Evolutionary conservation across 2,329 filamentous ascomycete genomes (phyloP), one percentile per base, ranked within the genome.

Genomic region (Zelopaecilomyces penicillatus): DNA sequence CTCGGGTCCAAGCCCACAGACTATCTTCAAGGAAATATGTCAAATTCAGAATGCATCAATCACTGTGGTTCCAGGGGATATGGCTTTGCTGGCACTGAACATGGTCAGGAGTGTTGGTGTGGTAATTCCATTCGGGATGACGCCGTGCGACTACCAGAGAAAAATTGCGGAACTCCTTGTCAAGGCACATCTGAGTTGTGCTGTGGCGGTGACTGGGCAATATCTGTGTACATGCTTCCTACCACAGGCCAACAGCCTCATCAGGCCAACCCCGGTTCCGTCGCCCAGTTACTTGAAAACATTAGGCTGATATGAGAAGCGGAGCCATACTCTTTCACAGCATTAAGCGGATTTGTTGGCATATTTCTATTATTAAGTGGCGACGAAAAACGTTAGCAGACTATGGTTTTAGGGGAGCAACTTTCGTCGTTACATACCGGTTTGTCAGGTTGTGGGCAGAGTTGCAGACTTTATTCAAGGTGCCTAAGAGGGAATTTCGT

Each of bases 71-170:
- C 51, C 10, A 58, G 59, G 8, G 65, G 65, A 4, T 71, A 65
- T 51, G 48, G 51, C 3, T 67, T 71, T 47, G 73, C 74, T 5
- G 75, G 74, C 5, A 62, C 74, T 1, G 72, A 78, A 54, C 71
- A 70, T 49, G 63, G 61, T 6, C 56, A 59, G 19, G 70, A 78
- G 52, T 79, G 76, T 55, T 79, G 69, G 63, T 80, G 74, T 50
- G 70, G 65, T 31, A 50, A 52, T 8, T 47, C 47, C 3, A 54
- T 60, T 31, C 54, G 48, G 4, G 50, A 51, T 39, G 51, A 56
- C 39, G 50, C 52, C 3, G 43, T 56, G 19, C 47, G 50, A 31
- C 42, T 59, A 11, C 56, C 57, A 3, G 54, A 58, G 27, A 49
- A 39, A 4, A 53, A 50, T 26, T 61, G 58, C 30, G 46, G 49